Evolutionary conservation across 208 protist genomes (phyloP).

Genomic region (Wallacemonas sp.): DNA sequence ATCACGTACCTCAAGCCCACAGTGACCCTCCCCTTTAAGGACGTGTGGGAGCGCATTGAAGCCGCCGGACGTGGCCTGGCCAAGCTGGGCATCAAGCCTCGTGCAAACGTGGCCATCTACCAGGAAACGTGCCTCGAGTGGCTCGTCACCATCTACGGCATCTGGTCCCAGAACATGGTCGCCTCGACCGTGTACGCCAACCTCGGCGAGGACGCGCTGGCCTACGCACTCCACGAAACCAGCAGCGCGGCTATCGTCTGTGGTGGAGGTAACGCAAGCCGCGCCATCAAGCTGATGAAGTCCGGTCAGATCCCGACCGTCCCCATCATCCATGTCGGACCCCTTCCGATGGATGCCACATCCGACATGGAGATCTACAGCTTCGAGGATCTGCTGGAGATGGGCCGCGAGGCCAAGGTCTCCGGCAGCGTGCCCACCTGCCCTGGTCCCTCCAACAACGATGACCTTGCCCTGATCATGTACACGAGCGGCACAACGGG

Average conservation of each 20-base stretch:
- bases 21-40: conserved; percentile 22
- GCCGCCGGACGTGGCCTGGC: conserved; percentile 33
- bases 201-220: conserved; percentile 67
- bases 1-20: conserved; percentile 36
- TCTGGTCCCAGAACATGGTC: conserved; percentile 38
- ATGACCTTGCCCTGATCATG: conserved; percentile 49
- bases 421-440: conserved; percentile 17
- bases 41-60: conserved; percentile 31
- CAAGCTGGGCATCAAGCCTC: conserved; percentile 24
- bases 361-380: conserved; percentile 21
- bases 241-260: conserved; percentile 54
- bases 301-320: conserved; percentile 12
- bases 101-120: conserved; percentile 40
- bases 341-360: conserved; percentile 23
- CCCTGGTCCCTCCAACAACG: not conserved
- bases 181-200: conserved; percentile 71
- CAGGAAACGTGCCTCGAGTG: conserved; percentile 53
- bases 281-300: conserved; percentile 34
- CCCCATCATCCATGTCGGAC: conserved; percentile 16
- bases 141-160: conserved; percentile 41
- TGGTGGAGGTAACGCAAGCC: conserved; percentile 47
- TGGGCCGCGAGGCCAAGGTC: conserved; percentile 31
- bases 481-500: conserved; percentile 80
- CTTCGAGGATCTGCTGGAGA: conserved; percentile 26
- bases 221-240: conserved; percentile 54